A percentile compares a stretch with the other conserved stretches of the same genome.
These are phyloP conservation scores for Penicillium sp. DNA, from an alignment of 2,329 filamentous ascomycete genomes.

Conservation along the genomic window DNA sequence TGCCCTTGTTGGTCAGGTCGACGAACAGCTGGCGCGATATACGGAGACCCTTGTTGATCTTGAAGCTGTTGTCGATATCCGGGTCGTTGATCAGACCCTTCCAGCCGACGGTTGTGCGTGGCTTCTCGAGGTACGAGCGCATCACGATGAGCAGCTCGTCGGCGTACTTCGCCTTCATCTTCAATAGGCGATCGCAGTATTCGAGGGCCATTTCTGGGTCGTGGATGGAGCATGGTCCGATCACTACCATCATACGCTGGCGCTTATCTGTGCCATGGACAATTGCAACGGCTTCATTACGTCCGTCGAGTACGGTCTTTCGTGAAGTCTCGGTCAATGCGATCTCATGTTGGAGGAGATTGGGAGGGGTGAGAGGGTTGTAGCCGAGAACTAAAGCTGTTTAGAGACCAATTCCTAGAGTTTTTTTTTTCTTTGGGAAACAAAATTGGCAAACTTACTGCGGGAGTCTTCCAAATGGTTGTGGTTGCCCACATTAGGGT, in stretches of 20 bases:
- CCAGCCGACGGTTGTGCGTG: conserved; percentile 95
- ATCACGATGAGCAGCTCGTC: conserved; percentile 92
- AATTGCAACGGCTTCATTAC: conserved; percentile 60
- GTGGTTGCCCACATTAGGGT: conserved; percentile 75
- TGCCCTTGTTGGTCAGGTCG: conserved; percentile 84
- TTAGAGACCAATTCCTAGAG: conserved; percentile 1
- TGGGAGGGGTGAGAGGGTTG: conserved; percentile 88
- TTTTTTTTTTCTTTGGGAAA: not conserved
- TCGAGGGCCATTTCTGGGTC: conserved; percentile 86
- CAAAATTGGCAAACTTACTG: conserved; percentile 57
- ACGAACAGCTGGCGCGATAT: conserved; percentile 87
- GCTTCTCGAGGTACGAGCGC: conserved; percentile 98
- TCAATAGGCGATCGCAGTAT: conserved; percentile 82
- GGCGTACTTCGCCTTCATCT: conserved; percentile 81
- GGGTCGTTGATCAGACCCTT: conserved; percentile 99
- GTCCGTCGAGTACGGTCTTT: conserved; percentile 57
- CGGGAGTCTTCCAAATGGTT: conserved; percentile 75
- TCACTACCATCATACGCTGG: conserved; percentile 69
- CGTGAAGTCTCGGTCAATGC: conserved; percentile 46
- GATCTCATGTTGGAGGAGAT: conserved; percentile 94
- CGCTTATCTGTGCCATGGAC: conserved; percentile 58
- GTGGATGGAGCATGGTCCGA: conserved; percentile 96
- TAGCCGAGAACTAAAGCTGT: conserved; percentile 69
- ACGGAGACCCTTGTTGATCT: conserved; percentile 96
- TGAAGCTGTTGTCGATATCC: conserved; percentile 96